Evolutionary conservation across 2,329 filamentous ascomycete species (phyloP).

Genomic region (Orbilia quercus): DNA sequence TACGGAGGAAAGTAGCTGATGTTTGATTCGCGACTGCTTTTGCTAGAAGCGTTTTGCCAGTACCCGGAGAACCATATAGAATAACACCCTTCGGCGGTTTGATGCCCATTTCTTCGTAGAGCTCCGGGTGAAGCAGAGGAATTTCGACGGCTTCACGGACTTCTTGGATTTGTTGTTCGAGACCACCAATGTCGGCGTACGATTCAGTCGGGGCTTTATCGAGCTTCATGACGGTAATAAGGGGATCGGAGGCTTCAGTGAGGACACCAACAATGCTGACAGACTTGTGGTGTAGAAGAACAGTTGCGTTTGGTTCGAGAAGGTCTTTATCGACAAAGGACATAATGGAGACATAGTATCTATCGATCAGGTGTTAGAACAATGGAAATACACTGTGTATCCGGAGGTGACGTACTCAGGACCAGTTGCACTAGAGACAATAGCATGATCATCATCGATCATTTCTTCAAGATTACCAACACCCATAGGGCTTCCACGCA

Average conservation of each 20-base stretch:
- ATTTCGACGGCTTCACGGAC: constrained; percentile 97
- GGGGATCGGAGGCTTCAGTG: constrained; percentile 93
- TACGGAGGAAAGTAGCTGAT: constrained; percentile 97
- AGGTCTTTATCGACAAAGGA: constrained; percentile 99
- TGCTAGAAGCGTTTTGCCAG: constrained; percentile 96
- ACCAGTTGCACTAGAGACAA: constrained; percentile 95
- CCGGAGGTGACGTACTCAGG: constrained; percentile 75
- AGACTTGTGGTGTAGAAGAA: constrained; percentile 95
- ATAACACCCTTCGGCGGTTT: constrained; percentile 99
- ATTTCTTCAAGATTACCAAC: constrained; percentile 97
- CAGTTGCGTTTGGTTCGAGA: constrained; percentile 93
- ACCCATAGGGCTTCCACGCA: constrained; percentile 98
- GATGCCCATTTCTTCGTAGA: constrained; percentile 99
- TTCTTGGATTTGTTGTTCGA: constrained; percentile 96
- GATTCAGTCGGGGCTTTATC: constrained; percentile 98
- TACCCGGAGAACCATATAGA: constrained; percentile 95
- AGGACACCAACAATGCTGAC: constrained; percentile 97
- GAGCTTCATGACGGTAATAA: constrained; percentile 98
- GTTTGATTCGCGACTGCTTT: constrained; percentile 99
- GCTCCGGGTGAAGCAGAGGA: constrained; percentile 90
- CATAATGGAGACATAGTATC: constrained; percentile 95
- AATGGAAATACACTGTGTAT: neutral
- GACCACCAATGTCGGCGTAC: constrained; percentile 96
- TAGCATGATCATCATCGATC: constrained; percentile 98
- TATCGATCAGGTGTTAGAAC: constrained; percentile 17